phyloP scores from a whole-genome alignment of 2,329 filamentous ascomycete genomes.

The Botryotinia convoluta region DNA sequence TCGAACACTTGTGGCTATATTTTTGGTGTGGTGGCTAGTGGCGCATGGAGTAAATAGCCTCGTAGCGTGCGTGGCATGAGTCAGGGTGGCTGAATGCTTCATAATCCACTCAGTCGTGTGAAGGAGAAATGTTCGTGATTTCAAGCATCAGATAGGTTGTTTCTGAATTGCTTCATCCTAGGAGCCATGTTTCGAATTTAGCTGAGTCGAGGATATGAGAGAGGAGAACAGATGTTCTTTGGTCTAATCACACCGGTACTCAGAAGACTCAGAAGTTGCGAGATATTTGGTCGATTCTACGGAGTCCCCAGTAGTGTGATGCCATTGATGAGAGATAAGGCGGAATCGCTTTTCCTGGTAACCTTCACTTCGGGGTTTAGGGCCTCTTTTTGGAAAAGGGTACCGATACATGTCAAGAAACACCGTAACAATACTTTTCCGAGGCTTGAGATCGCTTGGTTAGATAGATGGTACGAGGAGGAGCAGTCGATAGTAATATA shows the following conservation, averaged over 20 bases:
- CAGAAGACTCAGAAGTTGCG: neutral
- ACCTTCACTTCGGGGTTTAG: neutral
- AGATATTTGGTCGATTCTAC: too few relatives aligned
- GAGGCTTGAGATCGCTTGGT: neutral
- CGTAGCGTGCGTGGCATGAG: neutral
- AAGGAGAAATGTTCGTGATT: neutral
- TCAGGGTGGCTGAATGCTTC: neutral
- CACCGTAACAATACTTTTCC: neutral
- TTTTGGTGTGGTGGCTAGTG: neutral
- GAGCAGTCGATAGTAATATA: neutral
- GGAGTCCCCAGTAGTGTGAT: neutral
- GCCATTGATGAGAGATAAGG: neutral
- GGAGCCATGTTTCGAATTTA: neutral
- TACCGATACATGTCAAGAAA: too few relatives aligned
- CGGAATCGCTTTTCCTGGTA: neutral
- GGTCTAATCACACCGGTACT: neutral
- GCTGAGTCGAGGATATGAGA: too few relatives aligned
- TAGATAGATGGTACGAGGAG: neutral
- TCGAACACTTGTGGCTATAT: neutral
- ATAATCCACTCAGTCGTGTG: neutral
- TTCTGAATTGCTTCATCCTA: constrained; percentile 4
- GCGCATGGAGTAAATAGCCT: neutral
- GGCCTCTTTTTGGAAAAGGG: neutral
- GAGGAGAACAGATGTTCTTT: neutral
- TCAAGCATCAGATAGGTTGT: neutral